Evolutionary conservation across 148 eudicot genomes (phyloP), one percentile per base, ranked within the genome.

Genomic region (Amaranthus cruentus): DNA sequence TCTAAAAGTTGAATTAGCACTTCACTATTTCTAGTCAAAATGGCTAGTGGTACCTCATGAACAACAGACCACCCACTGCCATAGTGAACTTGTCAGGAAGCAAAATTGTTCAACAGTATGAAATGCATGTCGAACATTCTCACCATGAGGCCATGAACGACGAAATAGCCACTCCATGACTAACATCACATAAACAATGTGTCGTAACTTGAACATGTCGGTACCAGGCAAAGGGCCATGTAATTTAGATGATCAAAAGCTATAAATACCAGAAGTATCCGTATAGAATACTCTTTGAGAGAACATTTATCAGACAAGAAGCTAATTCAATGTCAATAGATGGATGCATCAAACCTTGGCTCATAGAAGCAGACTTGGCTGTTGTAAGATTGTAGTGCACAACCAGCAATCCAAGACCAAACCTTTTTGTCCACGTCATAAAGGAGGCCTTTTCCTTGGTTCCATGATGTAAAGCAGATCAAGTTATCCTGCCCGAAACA

Each of bases 351-450:
- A 81, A 95, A 95, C 77, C 99, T 87, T 58, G 99, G 99, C 87
- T 95, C 99, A 71, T 91, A 95, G 82, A 95, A 95, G 81, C 97
- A 95, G 47, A 92, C 89, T 83, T 95, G 99, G 77, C 96, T 88
- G 81, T 91, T 95, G 82, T 85, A 91, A 47, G 93, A 87, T 75
- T 90, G 97, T 66, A 88, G 88, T 78, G 97, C 96, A 73, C 99
- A 91, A 21, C 99, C 99, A 64, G 90, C 89, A 73, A 95, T 92
- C 99, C 99, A 95, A 79, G 99, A 91, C 99, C 99, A 95, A 43
- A 77, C 82, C 75, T 91, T 95, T 70, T 88, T 95, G 79, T 95
- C 99, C 66, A 95, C 97, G 57, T 95, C 99, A 77, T 90, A 95
- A 38, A 95, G 87, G 15, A 95, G 90, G 65, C 94, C 91, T 81